Base-by-base conservation (phyloP, 2,329 filamentous ascomycete genomes). In the Fusarium sp. region DNA sequence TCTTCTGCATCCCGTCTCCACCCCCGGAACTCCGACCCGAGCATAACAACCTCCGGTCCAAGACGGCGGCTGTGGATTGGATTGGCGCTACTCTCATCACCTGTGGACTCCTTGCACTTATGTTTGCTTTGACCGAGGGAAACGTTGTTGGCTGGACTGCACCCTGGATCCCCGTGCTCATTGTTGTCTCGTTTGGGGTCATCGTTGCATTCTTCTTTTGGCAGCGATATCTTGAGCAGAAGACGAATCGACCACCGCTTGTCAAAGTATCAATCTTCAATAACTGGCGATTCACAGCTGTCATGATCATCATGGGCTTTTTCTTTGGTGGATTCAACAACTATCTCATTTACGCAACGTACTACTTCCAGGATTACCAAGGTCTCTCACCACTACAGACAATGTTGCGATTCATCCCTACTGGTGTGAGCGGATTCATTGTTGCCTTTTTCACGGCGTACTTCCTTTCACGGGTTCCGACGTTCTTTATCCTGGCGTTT, bases 301-400 rank as follows among this genome's bases (percentile, higher is more conserved):
- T 89, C 21, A 89, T 93, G 83, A 77, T 86, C 37, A 89, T 91
- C 73, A 92, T 92, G 87, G 84, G 84, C 1, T 79, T 93, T 4
- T 93, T 92, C 81, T 93, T 91, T 75, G 86, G 87, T 23, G 84
- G 86, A 4, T 93, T 93, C 82, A 92, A 91, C 81, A 90, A 91
- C 78, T 92, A 87, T 73, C 81, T 92, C 42, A 84, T 93, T 67
- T 92, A 87, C 74, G 87, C 90, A 3, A 93, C 91, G 9, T 93
- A 91, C 79, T 92, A 89, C 80, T 93, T 89, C 80, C 91, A 93
- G 79, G 86, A 91, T 70, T 93, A 88, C 77, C 90, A 91, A 73
- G 87, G 86, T 1, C 84, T 90, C 4, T 85, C 84, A 1, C 83
- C 90, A 1, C 82, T 93, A n/a, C 87, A 92, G 70, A 93, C 91